A percentile compares a stretch with the other conserved stretches of the same genome.
phyloP scores from a whole-genome alignment of 495 filamentous ascomycete genomes.

The Penicillium atrosanguineum region DNA sequence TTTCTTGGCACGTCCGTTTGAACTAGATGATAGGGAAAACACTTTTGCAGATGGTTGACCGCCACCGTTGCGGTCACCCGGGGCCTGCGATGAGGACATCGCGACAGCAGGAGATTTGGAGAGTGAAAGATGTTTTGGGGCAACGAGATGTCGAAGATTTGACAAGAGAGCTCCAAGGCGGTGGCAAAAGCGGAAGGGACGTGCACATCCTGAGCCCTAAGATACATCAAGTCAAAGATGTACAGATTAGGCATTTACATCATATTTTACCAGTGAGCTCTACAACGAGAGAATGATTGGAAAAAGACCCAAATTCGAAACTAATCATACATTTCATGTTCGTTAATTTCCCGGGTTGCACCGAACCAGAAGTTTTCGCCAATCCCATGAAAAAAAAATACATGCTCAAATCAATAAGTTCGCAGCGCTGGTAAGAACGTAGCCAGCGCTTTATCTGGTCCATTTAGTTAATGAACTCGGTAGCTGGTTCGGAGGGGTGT shows the following conservation, averaged over 20 bases:
- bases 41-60: constrained; percentile 15
- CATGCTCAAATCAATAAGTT: constrained; percentile 29
- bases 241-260: background rate
- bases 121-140: background rate
- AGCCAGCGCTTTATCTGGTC: constrained; percentile 23
- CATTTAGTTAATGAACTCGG: constrained; percentile 21
- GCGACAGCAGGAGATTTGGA: background rate
- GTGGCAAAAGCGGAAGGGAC: constrained; percentile 19
- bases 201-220: background rate
- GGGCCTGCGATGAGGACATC: constrained; percentile 22
- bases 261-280: background rate
- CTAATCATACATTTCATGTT: constrained; percentile 42
- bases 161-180: constrained; percentile 19
- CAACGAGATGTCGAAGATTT: constrained; percentile 3
- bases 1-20: constrained; percentile 28
- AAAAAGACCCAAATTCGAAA: constrained; percentile 11
- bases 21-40: constrained; percentile 29
- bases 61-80: constrained; percentile 5
- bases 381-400: constrained; percentile 37
- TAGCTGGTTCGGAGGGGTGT: constrained; percentile 6
- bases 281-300: background rate
- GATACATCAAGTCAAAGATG: background rate
- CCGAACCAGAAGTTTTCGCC: constrained; percentile 25
- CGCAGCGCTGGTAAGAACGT: constrained; percentile 18
- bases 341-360: constrained; percentile 30